These are phyloP conservation scores for Aspergillaceae sp. DNA, from an alignment of 2,329 filamentous ascomycete genomes.

Conservation along the genomic window DNA sequence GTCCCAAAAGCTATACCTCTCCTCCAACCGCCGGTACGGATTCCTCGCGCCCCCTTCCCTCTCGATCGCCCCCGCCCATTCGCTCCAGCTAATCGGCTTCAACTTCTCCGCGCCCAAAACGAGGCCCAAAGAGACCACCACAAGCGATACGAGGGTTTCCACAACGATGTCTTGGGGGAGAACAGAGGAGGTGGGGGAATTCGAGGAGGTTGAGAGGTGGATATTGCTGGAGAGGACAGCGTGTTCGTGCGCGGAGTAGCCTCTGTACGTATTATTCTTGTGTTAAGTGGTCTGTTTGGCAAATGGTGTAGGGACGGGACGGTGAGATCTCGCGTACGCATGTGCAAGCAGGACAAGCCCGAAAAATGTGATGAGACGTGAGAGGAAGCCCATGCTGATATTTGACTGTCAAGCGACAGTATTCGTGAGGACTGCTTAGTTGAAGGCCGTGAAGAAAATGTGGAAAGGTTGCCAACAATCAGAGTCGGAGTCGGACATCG, in stretches of 20 bases:
- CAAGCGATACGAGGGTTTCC: slow-evolving; percentile 72
- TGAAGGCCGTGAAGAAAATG: background rate
- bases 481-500: slow-evolving; percentile 8
- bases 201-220: slow-evolving; percentile 33
- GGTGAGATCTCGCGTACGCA: slow-evolving; percentile 55
- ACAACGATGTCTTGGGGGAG: slow-evolving; percentile 80
- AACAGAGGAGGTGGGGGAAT: slow-evolving; percentile 20
- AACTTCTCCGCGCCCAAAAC: slow-evolving; percentile 69
- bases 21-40: slow-evolving; percentile 70
- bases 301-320: background rate
- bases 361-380: slow-evolving; percentile 60
- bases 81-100: slow-evolving; percentile 81
- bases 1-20: slow-evolving; percentile 76
- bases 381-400: slow-evolving; percentile 58
- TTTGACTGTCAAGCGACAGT: background rate
- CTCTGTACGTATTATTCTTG: slow-evolving; percentile 45
- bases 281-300: background rate
- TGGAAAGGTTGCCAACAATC: background rate
- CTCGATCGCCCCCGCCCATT: slow-evolving; percentile 63
- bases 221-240: slow-evolving; percentile 59
- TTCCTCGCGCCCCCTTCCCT: slow-evolving; percentile 62
- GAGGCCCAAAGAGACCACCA: slow-evolving; percentile 74
- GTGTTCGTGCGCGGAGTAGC: slow-evolving; percentile 94
- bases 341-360: slow-evolving; percentile 75
- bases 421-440: background rate